Evolutionary conservation across 805 yeast genomes (phyloP), one percentile per base, ranked within the genome.

Genomic region (Pichia membranifaciens): DNA sequence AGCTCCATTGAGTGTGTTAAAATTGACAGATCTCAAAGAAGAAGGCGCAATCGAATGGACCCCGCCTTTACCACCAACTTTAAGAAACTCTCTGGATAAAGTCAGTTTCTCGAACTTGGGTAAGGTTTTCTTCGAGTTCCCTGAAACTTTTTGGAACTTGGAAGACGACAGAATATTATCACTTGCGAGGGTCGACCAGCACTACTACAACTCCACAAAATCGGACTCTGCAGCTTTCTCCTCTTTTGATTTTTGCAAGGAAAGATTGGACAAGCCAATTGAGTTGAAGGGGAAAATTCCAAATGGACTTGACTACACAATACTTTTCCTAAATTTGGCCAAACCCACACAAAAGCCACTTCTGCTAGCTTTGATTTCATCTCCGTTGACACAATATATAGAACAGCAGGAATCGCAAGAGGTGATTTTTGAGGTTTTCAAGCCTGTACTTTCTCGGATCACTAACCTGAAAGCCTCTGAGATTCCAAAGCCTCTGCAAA

Each of bases 1-100:
- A 0, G 73, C 73, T 6, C 83, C 83, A 2, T 68, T 72, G 50
- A 73, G 79, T 44, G 62, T 78, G 8, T 61, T 78, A 35, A 64
- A 68, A 38, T 58, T 74, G 39, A 58, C 58, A 0, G 59, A 63
- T 25, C 38, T 45, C 15, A 51, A 44, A 1, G 58, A 56, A 38
- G 42, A 33, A 16, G 70, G 67, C 16, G 51, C 58, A 12, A 66
- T 67, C 32, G 57, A 61, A 38, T 67, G 69, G 52, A 48, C 25
- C 3, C 68, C 66, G 21, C 51, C 55, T 28, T 61, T 75, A 22
- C 79, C 79, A 2, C 22, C 28, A 3, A 44, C 48, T 3, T 45
- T 74, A 31, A 48, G 51, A 3, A 44, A 49, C 10, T 54, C 61
- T 6, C 50, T 74, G 5, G 54, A 59, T 8, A 55, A 61, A 16